Base-by-base conservation (phyloP, 345 rosid species). In the Salix udensis region DNA sequence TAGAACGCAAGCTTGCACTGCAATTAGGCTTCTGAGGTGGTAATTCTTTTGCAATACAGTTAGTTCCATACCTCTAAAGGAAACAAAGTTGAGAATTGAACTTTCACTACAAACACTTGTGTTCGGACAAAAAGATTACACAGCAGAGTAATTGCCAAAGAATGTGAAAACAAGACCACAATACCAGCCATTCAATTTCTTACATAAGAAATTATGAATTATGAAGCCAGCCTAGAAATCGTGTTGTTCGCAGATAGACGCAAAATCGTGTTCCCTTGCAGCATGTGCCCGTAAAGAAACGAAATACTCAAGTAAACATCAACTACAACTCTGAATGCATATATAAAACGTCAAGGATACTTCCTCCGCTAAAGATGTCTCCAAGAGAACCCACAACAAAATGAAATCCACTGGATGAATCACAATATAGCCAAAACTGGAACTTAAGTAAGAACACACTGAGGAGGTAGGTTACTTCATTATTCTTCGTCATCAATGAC, bases 401-500 rank as follows among this genome's bases (percentile, higher is more conserved):
- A 72, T 15, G 34, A 70, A 58, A 53, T 19, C 36, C 75, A 37
- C 66, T n/a, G 31, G 28, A 34, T 31, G n/a, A 21, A 21, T 71
- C 12, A 7, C n/a, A 16, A 72, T 55, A 55, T 55, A 36, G 8
- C 31, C 75, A 72, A 72, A 72, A 72, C 14, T 72, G 66, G 7
- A 55, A 28, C 36, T 14, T 11, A 23, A 55, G 48, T 12, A n/a
- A 13, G 0, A 36, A 13, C 28, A 13, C 28, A 68, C 50, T 14
- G 6, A 1, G n/a, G 65, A 18, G 6, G 12, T 15, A 34, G 72
- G 72, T 44, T 52, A 31, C 50, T 34, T 67, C 74, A 76, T 24
- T 76, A 73, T 19, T 76, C 78, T 19, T 76, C 72, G 10, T 76
- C 78, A 2, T 76, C 78, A 37, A 76, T 68, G 72, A 68, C 55